Evolutionary conservation across 1,284 basidiomycete species (phyloP).

Genomic region (Ceratobasidium sp.): DNA sequence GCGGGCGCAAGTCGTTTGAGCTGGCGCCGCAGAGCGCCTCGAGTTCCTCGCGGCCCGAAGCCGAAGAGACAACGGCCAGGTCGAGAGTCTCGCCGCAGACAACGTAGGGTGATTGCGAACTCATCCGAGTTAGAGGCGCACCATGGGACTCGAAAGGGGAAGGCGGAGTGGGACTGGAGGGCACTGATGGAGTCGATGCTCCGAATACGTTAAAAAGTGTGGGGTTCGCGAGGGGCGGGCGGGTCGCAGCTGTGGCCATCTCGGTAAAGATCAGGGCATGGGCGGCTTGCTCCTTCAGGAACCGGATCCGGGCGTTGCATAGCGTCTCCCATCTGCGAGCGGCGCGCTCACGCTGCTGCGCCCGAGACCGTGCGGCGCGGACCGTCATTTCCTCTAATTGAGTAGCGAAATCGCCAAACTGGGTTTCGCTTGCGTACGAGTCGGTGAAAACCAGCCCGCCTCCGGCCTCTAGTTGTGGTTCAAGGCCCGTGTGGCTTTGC

Average conservation of each 20-base stretch:
- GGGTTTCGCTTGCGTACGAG: neutral
- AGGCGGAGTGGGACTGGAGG: neutral
- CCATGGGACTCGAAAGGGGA: slow-evolving; percentile 10
- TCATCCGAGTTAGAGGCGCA: slow-evolving; percentile 38
- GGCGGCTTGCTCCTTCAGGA: slow-evolving; percentile 24
- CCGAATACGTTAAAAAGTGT: slow-evolving; percentile 11
- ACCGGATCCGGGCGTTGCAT: slow-evolving; percentile 33
- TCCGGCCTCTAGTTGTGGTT: neutral
- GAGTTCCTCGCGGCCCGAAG: slow-evolving; percentile 16
- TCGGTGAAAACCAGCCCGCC: neutral
- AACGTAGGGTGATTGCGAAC: slow-evolving; percentile 19
- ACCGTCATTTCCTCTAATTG: slow-evolving; percentile 36
- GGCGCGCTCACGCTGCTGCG: slow-evolving; percentile 31
- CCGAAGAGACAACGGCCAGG: neutral
- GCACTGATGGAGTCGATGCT: neutral
- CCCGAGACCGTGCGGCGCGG: slow-evolving; percentile 37
- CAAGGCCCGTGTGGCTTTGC: neutral
- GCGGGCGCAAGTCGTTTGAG: slow-evolving; percentile 26
- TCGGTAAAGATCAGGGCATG: slow-evolving; percentile 3
- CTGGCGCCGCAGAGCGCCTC: neutral
- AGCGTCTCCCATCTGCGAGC: slow-evolving; percentile 27
- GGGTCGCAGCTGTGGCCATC: neutral
- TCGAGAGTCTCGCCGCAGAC: slow-evolving; percentile 24
- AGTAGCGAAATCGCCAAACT: slow-evolving; percentile 3
- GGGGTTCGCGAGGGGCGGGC: slow-evolving; percentile 9